phyloP scores from a whole-genome alignment of 2,329 filamentous ascomycete species.

The Cordyceps cateniannulata region DNA sequence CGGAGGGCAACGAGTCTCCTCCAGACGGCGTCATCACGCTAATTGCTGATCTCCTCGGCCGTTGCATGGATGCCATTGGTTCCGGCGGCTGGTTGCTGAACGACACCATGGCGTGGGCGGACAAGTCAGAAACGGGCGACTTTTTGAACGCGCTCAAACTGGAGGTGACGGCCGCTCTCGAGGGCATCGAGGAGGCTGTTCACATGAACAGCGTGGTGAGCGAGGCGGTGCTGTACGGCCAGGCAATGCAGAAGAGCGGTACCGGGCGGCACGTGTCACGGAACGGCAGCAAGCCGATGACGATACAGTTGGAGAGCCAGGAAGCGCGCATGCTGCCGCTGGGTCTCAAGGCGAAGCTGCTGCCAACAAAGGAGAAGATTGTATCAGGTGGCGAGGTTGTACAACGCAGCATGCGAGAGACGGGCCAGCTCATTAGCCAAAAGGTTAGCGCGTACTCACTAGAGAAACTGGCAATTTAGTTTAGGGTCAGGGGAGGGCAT shows the following conservation, averaged over 20 bases:
- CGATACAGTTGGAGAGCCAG: constrained; percentile 33
- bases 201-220: constrained; percentile 58
- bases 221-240: constrained; percentile 59
- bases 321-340: constrained; percentile 58
- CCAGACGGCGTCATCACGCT: constrained; percentile 64
- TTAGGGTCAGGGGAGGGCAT: neutral
- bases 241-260: constrained; percentile 29
- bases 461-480: constrained; percentile 65
- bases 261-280: constrained; percentile 19
- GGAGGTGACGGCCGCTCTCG: constrained; percentile 64
- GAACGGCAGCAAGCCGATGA: constrained; percentile 37
- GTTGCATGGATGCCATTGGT: constrained; percentile 70
- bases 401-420: constrained; percentile 63
- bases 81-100: constrained; percentile 67
- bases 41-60: constrained; percentile 64
- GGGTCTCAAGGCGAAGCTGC: constrained; percentile 57
- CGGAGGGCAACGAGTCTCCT: constrained; percentile 35
- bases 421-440: constrained; percentile 70
- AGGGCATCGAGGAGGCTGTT: constrained; percentile 63
- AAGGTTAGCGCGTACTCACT: constrained; percentile 77
- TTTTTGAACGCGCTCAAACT: constrained; percentile 59
- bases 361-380: constrained; percentile 50
- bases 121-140: constrained; percentile 51
- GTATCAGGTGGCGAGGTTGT: constrained; percentile 64
- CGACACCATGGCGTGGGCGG: constrained; percentile 44